Conservation (phyloP, 176 grass and related monocot genomes). For the Poa annua region DNA sequence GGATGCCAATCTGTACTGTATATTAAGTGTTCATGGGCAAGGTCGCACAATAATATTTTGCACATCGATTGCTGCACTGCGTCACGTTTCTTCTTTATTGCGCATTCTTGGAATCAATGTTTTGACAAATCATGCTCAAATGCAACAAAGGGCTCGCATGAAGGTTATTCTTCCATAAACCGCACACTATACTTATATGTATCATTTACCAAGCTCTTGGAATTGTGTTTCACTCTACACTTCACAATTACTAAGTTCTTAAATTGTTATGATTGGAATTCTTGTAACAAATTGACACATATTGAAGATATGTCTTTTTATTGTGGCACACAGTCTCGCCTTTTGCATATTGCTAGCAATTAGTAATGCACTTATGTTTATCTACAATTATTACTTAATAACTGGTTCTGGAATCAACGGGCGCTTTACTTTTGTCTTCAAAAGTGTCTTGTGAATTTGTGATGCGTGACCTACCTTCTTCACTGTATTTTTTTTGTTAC, state of each 20-base stretch:
- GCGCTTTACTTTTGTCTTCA: constrained; percentile 14
- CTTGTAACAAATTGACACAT: background rate
- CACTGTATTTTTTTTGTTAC: background rate
- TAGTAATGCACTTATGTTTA: background rate
- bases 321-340: background rate
- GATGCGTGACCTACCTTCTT: background rate
- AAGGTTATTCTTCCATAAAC: constrained; percentile 59
- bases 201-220: constrained; percentile 3
- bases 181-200: background rate
- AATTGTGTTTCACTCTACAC: background rate
- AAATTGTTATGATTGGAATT: constrained; percentile 30
- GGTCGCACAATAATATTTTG: constrained; percentile 85
- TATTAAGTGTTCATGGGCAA: constrained; percentile 90
- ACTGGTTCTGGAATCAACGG: background rate
- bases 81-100: constrained; percentile 76
- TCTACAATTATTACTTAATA: background rate
- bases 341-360: constrained; percentile 16
- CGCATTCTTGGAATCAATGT: constrained; percentile 66
- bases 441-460: background rate
- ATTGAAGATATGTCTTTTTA: background rate
- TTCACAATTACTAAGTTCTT: background rate
- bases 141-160: constrained; percentile 98
- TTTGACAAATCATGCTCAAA: constrained; percentile 93
- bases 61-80: constrained; percentile 92
- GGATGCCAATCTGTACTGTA: constrained; percentile 90